Evolutionary conservation across 202 grass and related monocot species (phyloP).

Genomic region (Panicum hallii): DNA sequence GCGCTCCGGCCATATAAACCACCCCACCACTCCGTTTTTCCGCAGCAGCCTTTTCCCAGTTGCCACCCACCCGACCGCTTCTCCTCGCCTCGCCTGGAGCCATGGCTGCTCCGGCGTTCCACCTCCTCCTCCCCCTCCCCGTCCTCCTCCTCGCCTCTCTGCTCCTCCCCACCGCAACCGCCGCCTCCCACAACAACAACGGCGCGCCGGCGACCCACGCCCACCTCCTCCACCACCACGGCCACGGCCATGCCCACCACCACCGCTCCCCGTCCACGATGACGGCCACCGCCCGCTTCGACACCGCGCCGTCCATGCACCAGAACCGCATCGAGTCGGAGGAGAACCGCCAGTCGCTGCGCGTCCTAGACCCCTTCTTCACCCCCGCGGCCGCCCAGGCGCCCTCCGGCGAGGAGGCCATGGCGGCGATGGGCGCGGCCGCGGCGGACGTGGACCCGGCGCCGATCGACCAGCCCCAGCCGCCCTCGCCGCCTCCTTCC

Average conservation of each 20-base stretch:
- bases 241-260: slow-evolving; percentile 39
- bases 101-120: slow-evolving; percentile 2
- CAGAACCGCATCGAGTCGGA: slow-evolving; percentile 47
- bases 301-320: slow-evolving; percentile 52
- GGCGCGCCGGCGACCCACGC: slow-evolving; percentile 1
- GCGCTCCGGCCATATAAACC: background rate
- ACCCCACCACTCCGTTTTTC: background rate
- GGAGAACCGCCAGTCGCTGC: slow-evolving; percentile 43
- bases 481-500: slow-evolving; percentile 12
- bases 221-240: slow-evolving; percentile 12
- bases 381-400: background rate
- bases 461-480: slow-evolving; percentile 9
- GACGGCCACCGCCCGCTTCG: slow-evolving; percentile 30
- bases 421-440: slow-evolving; percentile 25
- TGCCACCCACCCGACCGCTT: background rate
- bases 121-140: background rate
- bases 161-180: slow-evolving; percentile 23
- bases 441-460: background rate
- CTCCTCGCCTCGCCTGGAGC: background rate
- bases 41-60: background rate
- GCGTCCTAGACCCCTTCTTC: slow-evolving; percentile 33
- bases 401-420: slow-evolving; percentile 25
- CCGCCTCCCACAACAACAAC: slow-evolving; percentile 18
- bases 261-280: slow-evolving; percentile 23
- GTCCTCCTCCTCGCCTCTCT: slow-evolving; percentile 34